Evolutionary conservation across 371 early-diverging fungal genomes (phyloP), one percentile per base, ranked within the genome.

Genomic region (Rhizopus stolonifer): DNA sequence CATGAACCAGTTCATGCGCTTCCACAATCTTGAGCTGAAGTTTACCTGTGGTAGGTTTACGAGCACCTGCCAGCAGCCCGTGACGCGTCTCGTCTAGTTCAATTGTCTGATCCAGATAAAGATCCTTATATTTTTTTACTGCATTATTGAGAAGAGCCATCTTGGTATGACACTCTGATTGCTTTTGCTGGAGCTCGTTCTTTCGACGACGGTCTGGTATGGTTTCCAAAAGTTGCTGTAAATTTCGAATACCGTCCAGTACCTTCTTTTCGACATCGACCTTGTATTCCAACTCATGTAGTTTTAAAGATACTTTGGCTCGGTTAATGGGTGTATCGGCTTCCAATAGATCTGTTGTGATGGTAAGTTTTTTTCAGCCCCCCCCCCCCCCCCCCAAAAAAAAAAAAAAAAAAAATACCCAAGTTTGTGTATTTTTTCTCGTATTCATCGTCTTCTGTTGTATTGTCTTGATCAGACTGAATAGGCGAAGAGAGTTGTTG

Each of bases 221-320:
- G 4, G 62, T 46, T 13, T 81, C 80, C 49, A 80, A 60, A 10
- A 79, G 78, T 29, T 69, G 67, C n/a, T 72, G 70, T 68, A 83
- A 60, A 2, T 74, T 72, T 49, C 65, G 69, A n/a, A 82, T 74
- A 33, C 92, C 95, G 23, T 88, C 86, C 46, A 85, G 76, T 10
- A 95, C 81, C 60, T 91, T 91, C 57, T 81, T 85, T 79, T 96
- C 98, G 5, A 95, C 86, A 56, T 93, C 90, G 11, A 94, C 80
- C 65, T 94, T 94, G 64, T 83, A 86, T 39, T 87, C 83, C 26
- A 95, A 72, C 63, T 93, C 92, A 29, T 86, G 85, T 39, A 95
- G 67, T 67, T 91, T 92, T 58, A 88, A 79, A 33, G 92, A 87
- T n/a, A 96, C 87, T 66, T 94, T 93, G 42, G 90, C 85, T 8